Percentiles rank a stretch among this genome's conserved stretches.
Evolutionary conservation across 2,329 filamentous ascomycete genomes (phyloP).

Genomic region (Trichophyton mentagrophytes): DNA sequence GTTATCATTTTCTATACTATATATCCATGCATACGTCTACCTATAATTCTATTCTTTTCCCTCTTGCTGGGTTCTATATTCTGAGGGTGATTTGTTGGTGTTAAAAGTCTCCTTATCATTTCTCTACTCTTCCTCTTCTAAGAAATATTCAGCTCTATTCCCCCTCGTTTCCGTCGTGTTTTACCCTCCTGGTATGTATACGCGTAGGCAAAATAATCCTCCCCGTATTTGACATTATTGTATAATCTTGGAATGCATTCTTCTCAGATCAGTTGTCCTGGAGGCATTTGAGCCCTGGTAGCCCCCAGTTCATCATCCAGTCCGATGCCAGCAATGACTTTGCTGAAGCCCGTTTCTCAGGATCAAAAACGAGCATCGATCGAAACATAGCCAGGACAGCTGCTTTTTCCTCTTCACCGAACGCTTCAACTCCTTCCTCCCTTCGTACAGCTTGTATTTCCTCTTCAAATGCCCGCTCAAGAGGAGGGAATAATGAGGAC

Average conservation of each 20-base stretch:
- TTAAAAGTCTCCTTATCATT: not conserved
- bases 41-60: not conserved
- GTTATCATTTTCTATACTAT: not conserved
- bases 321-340: conserved; percentile 9
- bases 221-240: not conserved
- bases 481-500: conserved; percentile 18
- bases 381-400: conserved; percentile 12
- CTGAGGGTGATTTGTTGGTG: not conserved
- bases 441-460: conserved; percentile 11
- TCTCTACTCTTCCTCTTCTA: not conserved
- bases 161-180: no score
- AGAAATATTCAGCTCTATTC: not conserved
- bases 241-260: not conserved
- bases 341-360: conserved; percentile 8
- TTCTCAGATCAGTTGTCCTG: not conserved
- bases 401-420: conserved; percentile 11
- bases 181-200: not conserved
- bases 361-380: conserved; percentile 9
- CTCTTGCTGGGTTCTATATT: not conserved
- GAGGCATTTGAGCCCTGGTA: conserved; percentile 7
- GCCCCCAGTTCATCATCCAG: conserved; percentile 12
- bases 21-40: not conserved
- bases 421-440: conserved; percentile 6
- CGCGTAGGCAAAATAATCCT: not conserved
- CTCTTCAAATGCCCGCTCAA: conserved; percentile 15